These are phyloP conservation scores for Aspergillus haitiensis DNA, from an alignment of 495 filamentous ascomycete species.

Conservation along the genomic window DNA sequence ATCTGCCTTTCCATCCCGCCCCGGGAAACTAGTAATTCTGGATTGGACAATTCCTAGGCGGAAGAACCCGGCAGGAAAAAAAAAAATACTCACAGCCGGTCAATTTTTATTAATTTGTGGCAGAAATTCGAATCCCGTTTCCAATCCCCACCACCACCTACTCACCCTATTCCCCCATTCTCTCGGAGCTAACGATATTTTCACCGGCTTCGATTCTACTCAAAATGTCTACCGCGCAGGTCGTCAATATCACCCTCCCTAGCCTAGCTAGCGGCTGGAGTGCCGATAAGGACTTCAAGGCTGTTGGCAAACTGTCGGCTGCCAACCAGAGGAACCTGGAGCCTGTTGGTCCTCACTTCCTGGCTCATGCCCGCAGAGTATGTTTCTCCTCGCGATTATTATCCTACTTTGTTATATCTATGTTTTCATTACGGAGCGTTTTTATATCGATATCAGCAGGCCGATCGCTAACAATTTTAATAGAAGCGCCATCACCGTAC, in stretches of 20 bases:
- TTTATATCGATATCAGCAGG: neutral
- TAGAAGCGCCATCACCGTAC: slow-evolving; percentile 91
- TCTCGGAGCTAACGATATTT: slow-evolving; percentile 8
- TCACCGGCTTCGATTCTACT: slow-evolving; percentile 13
- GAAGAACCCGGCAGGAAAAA: slow-evolving; percentile 39
- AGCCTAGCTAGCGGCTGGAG: slow-evolving; percentile 78
- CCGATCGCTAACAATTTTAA: slow-evolving; percentile 26
- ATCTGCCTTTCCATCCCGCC: neutral
- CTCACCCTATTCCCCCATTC: slow-evolving; percentile 19
- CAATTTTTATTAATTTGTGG: slow-evolving; percentile 17
- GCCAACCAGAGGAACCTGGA: slow-evolving; percentile 83
- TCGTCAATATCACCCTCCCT: slow-evolving; percentile 64
- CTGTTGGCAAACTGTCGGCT: slow-evolving; percentile 65
- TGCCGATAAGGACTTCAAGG: slow-evolving; percentile 88
- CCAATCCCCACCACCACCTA: slow-evolving; percentile 21
- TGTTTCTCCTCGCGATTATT: slow-evolving; percentile 13
- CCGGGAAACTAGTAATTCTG: slow-evolving; percentile 30
- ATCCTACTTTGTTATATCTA: slow-evolving; percentile 4
- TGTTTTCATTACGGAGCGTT: neutral
- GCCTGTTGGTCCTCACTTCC: slow-evolving; percentile 95
- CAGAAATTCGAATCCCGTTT: slow-evolving; percentile 12
- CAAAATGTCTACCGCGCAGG: slow-evolving; percentile 50
- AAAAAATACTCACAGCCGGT: slow-evolving; percentile 29
- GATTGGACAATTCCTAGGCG: slow-evolving; percentile 36
- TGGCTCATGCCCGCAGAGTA: slow-evolving; percentile 93